phyloP scores from a whole-genome alignment of 306 rosid genomes.

The Quercus rubra region DNA sequence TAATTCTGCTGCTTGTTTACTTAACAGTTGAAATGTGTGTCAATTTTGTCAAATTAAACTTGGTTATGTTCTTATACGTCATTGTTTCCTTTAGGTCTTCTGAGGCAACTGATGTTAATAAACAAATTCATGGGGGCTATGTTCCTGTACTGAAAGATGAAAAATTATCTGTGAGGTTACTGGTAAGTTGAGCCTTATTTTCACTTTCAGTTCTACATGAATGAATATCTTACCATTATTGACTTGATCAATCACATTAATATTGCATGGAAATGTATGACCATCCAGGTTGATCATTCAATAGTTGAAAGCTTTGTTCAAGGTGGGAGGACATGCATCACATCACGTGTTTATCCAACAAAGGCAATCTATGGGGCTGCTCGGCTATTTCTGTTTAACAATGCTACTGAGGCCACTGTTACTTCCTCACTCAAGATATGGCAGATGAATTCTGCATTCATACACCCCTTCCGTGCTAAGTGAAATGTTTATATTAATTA shows the following conservation, averaged over 20 bases:
- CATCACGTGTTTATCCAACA: slow-evolving; percentile 86
- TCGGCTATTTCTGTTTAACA: slow-evolving; percentile 70
- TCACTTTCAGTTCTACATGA: too few species aligned
- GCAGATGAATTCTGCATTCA: slow-evolving; percentile 96
- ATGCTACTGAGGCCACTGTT: slow-evolving; percentile 62
- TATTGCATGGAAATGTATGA: not conserved
- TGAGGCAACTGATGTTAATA: slow-evolving; percentile 61
- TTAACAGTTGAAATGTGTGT: not conserved
- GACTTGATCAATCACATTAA: not conserved
- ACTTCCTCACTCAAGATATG: slow-evolving; percentile 70
- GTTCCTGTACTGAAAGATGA: slow-evolving; percentile 78
- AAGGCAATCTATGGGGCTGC: slow-evolving; percentile 87
- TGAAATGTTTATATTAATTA: not conserved
- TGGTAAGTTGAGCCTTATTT: slow-evolving; percentile 46
- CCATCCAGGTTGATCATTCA: slow-evolving; percentile 80
- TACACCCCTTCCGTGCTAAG: slow-evolving; percentile 55
- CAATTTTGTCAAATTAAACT: not conserved
- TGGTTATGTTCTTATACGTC: too few species aligned
- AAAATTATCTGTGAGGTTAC: slow-evolving; percentile 54
- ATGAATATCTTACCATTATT: not conserved
- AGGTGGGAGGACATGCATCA: slow-evolving; percentile 80
- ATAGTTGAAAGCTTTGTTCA: slow-evolving; percentile 85
- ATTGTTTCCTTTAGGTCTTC: slow-evolving; percentile 53
- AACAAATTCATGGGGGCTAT: slow-evolving; percentile 49
- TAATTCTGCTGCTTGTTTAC: not conserved